Base-by-base conservation (phyloP, 2,329 filamentous ascomycete species). In the Setomelanomma holmii region DNA sequence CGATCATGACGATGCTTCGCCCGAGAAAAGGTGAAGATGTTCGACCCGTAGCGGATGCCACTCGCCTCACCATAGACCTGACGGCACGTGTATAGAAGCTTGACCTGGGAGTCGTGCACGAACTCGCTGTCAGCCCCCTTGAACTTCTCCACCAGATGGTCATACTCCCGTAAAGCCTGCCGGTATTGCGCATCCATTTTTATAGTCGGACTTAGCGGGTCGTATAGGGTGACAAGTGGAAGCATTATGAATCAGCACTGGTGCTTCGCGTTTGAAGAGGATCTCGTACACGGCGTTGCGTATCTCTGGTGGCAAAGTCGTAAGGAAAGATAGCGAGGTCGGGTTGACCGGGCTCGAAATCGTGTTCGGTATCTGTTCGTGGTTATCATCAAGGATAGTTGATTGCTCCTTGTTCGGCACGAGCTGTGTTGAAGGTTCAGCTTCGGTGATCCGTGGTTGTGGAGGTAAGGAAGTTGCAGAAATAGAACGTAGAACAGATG, bases 271-370 rank as follows among this genome's bases (percentile, higher is more conserved):
- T 6, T 11, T 36, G 34, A 36, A 36, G 14, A 36, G 34, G 16
- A 36, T 4, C n/a, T 16, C 10, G 34, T 36, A 36, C 7, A 36
- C n/a, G 7, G 34, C n/a, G 16, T 36, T 36, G 11, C 34, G 34
- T 3, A 36, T 11, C 6, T 60, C 45, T 6, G 50, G 22, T 14
- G 49, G 45, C 20, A 56, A 11, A n/a, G 12, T 36, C 6, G 40
- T 49, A 19, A 56, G 36, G n/a, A 56, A 44, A 2, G 53, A 56
- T 14, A 40, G 49, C 2, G 16, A 36, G 17, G 5, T 27, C 2
- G 53, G 24, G 14, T 52, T 36, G 6, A 33, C 45, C 11, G 45
- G 53, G 7, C 23, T 21, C 3, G 49, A 56, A 5, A 16, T 34
- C 17, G 19, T 40, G 19, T 43, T 51, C 4, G 20, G 36, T 11